Percentiles rank a stretch among this genome's conserved stretches.
phyloP scores from a whole-genome alignment of 176 grass and related monocot genomes.

The Microstegium vimineum region DNA sequence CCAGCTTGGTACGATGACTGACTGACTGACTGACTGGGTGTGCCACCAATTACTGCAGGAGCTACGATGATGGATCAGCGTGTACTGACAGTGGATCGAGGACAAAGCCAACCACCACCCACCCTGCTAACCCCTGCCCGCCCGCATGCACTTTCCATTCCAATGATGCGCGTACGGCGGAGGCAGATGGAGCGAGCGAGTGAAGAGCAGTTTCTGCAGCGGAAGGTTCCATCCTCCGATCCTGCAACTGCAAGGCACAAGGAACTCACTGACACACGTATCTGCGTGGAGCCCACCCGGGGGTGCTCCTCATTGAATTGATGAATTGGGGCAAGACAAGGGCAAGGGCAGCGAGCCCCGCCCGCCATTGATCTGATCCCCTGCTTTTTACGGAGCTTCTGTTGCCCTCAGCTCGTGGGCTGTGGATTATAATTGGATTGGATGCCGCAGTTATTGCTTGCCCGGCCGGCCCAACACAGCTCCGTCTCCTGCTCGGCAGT shows the following conservation, averaged over 20 bases:
- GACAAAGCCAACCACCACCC: constrained; percentile 35
- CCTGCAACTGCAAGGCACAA: background rate
- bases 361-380: constrained; percentile 19
- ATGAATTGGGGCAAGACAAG: background rate
- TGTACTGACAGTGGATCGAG: constrained; percentile 19
- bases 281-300: constrained; percentile 37
- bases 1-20: too few species aligned
- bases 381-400: constrained; percentile 30
- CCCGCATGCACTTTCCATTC: constrained; percentile 25
- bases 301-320: background rate
- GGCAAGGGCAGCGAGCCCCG: too few species aligned
- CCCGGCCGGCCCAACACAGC: constrained; percentile 24
- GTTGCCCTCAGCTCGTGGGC: background rate
- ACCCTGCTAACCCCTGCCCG: background rate
- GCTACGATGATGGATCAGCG: too few species aligned
- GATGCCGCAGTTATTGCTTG: constrained; percentile 37
- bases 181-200: too few species aligned
- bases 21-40: too few species aligned
- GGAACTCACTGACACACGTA: constrained; percentile 52
- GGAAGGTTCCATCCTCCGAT: constrained; percentile 42
- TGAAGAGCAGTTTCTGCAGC: background rate
- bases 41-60: too few species aligned
- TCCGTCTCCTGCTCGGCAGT: background rate
- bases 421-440: background rate
- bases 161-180: constrained; percentile 7